A percentile compares a stretch with the other conserved stretches of the same genome.
These are phyloP conservation scores for Hypoxylon crocopeplum DNA, from an alignment of 495 filamentous ascomycete genomes.

Conservation along the genomic window DNA sequence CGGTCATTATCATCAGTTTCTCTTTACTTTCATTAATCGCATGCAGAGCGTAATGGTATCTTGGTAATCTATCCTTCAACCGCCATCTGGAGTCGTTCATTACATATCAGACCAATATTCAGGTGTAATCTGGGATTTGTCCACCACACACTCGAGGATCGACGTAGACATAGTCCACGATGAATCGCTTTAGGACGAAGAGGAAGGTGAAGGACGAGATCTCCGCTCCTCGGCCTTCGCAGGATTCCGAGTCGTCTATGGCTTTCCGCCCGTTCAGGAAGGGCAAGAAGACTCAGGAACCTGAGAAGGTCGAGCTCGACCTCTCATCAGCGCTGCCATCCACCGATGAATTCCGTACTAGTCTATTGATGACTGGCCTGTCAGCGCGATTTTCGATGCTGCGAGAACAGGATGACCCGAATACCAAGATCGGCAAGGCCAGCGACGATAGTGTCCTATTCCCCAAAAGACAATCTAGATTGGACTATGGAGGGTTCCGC, in stretches of 20 bases:
- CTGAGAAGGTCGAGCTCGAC: conserved; percentile 73
- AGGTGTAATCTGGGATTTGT: not conserved
- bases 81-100: conserved; percentile 3
- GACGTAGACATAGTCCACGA: conserved; percentile 38
- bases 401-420: conserved; percentile 89
- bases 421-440: conserved; percentile 85
- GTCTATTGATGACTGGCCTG: conserved; percentile 91
- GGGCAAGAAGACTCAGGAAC: conserved; percentile 63
- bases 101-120: not conserved
- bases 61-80: not conserved
- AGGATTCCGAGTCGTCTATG: conserved; percentile 57
- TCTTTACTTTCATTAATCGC: conserved; percentile 17
- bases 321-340: conserved; percentile 77
- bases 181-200: conserved; percentile 79
- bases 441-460: conserved; percentile 92
- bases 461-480: conserved; percentile 76
- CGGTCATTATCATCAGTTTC: conserved; percentile 14
- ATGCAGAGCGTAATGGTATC: conserved; percentile 5
- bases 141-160: not conserved
- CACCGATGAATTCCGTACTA: conserved; percentile 93
- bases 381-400: conserved; percentile 97
- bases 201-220: conserved; percentile 70
- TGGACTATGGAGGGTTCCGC: conserved; percentile 57
- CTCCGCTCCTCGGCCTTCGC: conserved; percentile 53
- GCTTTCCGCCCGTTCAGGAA: conserved; percentile 63